A percentile compares a stretch with the other conserved stretches of the same genome.
Conservation (phyloP, 83 land plant species). For the Picea abies region DNA sequence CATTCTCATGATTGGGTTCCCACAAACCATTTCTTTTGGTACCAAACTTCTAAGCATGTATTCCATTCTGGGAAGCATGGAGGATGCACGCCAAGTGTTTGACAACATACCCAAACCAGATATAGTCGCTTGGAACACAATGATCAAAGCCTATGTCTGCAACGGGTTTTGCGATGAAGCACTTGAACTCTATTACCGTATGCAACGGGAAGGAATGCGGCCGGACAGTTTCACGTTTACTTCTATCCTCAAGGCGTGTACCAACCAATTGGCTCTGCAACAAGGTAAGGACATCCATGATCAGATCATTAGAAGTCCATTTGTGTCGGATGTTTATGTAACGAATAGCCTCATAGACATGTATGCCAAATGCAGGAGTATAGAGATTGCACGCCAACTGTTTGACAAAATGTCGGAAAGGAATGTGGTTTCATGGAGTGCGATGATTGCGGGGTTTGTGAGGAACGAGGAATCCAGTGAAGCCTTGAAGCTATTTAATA, state of each 20-base stretch:
- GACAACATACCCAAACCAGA: neutral
- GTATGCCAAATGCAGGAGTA: neutral
- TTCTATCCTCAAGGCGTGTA: neutral
- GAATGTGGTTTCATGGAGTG: no score
- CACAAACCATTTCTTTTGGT: neutral
- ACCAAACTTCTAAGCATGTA: neutral
- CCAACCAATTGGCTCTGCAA: neutral
- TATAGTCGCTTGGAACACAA: neutral
- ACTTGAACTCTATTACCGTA: neutral
- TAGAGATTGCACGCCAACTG: no score
- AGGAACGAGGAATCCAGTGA: conserved; percentile 22
- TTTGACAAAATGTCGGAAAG: no score
- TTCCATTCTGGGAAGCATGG: neutral
- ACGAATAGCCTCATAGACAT: neutral
- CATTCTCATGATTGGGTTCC: neutral
- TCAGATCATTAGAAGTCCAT: neutral
- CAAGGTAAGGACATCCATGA: neutral
- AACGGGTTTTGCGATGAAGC: neutral
- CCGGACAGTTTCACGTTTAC: neutral
- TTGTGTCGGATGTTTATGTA: neutral
- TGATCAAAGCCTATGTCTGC: neutral
- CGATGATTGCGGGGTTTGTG: conserved; percentile 35
- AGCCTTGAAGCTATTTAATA: conserved; percentile 23
- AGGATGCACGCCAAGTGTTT: conserved; percentile 6
- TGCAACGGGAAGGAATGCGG: neutral